A percentile compares a stretch with the other conserved stretches of the same genome.
These are phyloP conservation scores for Xerocomus nothofagi DNA, from an alignment of 1,284 basidiomycete genomes.

Conservation along the genomic window DNA sequence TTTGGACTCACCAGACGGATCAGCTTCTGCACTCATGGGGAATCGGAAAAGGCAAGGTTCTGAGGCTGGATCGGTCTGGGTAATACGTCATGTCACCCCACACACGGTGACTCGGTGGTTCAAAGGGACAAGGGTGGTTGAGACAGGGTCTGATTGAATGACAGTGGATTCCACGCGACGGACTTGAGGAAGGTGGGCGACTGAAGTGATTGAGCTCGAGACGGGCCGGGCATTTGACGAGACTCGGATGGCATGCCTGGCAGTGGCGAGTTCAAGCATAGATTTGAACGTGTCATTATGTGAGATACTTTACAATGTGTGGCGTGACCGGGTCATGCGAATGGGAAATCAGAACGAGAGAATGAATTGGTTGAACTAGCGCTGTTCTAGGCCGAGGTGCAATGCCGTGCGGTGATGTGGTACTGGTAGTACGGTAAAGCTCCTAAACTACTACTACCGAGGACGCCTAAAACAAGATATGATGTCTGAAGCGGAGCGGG, in stretches of 20 bases:
- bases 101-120: conserved; percentile 23
- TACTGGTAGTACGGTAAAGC: conserved; percentile 6
- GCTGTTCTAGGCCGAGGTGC: conserved; percentile 16
- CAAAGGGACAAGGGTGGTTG: conserved; percentile 13
- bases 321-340: conserved; percentile 22
- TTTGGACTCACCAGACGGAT: conserved; percentile 16
- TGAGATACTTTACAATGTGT: conserved; percentile 20
- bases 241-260: no score
- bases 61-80: conserved; percentile 8
- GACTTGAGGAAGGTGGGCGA: conserved; percentile 17
- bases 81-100: conserved; percentile 28
- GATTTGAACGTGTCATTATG: conserved; percentile 21
- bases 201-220: conserved; percentile 10
- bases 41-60: conserved; percentile 15
- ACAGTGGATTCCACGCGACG: conserved; percentile 22
- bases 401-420: conserved; percentile 26
- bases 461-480: conserved; percentile 22
- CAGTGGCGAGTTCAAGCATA: conserved; percentile 1
- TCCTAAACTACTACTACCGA: conserved; percentile 25
- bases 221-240: conserved; percentile 10
- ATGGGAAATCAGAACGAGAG: conserved; percentile 15
- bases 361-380: conserved; percentile 16
- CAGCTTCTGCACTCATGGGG: conserved; percentile 3
- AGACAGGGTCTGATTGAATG: conserved; percentile 19
- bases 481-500: conserved; percentile 17